Conservation (phyloP, 2,329 filamentous ascomycete genomes). For the Fusarium musae region DNA sequence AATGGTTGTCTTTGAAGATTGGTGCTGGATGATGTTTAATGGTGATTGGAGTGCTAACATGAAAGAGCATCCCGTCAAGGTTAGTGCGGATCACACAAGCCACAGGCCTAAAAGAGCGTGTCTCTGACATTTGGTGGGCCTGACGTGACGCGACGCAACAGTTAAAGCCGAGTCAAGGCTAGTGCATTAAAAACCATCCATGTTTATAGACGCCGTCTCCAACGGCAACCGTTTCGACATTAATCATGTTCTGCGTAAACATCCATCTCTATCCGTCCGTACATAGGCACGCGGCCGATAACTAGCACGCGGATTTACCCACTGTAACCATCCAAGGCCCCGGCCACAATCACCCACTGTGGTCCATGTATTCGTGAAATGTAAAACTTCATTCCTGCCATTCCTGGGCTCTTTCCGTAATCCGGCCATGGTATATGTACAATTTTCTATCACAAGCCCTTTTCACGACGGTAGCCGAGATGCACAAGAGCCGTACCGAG, state of each 20-base stretch:
- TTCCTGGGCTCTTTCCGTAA: slow-evolving; percentile 46
- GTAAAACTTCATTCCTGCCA: slow-evolving; percentile 47
- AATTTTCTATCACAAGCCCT: slow-evolving; percentile 50
- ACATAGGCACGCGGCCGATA: background rate
- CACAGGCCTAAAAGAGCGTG: slow-evolving; percentile 19
- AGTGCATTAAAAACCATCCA: slow-evolving; percentile 10
- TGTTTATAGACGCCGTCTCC: slow-evolving; percentile 22
- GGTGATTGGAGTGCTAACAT: slow-evolving; percentile 5
- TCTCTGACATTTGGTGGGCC: slow-evolving; percentile 8
- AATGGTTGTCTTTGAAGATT: background rate
- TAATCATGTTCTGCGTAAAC: slow-evolving; percentile 2
- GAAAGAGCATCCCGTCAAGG: slow-evolving; percentile 9
- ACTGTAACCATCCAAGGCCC: background rate
- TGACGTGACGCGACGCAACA: slow-evolving; percentile 5
- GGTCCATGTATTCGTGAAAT: slow-evolving; percentile 18
- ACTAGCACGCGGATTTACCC: background rate
- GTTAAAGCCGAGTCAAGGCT: background rate
- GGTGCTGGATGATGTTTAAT: slow-evolving; percentile 16
- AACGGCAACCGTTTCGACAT: slow-evolving; percentile 35
- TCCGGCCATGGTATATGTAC: slow-evolving; percentile 56
- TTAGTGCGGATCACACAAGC: slow-evolving; percentile 15
- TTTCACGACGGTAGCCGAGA: slow-evolving; percentile 40
- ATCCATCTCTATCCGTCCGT: background rate
- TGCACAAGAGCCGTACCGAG: slow-evolving; percentile 28
- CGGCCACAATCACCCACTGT: background rate